phyloP scores from a whole-genome alignment of 495 filamentous ascomycete genomes.

The Aspergillus sclerotioniger region DNA sequence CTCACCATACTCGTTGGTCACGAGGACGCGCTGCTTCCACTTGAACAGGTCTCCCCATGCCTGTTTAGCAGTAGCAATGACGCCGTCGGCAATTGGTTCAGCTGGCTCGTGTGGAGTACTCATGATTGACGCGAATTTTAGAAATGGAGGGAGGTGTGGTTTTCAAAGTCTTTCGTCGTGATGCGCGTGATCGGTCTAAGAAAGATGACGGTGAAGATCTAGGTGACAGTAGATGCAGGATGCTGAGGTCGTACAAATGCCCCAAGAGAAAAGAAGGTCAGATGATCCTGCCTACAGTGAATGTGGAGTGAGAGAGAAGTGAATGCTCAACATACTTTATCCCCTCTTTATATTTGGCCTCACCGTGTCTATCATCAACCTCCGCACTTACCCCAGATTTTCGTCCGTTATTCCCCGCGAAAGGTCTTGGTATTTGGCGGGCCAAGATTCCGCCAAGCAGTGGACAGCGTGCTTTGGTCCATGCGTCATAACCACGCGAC shows the following conservation, averaged over 20 bases:
- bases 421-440: conserved; percentile 17
- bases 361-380: neutral
- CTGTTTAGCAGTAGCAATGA: conserved; percentile 57
- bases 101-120: conserved; percentile 45
- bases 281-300: no score
- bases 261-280: no score
- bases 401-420: conserved; percentile 8
- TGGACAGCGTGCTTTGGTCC: conserved; percentile 18
- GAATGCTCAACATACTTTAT: neutral
- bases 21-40: conserved; percentile 64
- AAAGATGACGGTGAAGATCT: no score
- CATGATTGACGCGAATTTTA: conserved; percentile 6
- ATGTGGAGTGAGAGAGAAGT: neutral
- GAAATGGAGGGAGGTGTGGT: neutral
- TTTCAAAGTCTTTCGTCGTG: neutral
- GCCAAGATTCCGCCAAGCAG: conserved; percentile 24
- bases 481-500: conserved; percentile 11
- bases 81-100: conserved; percentile 58
- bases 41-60: conserved; percentile 60
- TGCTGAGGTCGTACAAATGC: no score
- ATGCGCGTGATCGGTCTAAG: no score
- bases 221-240: no score
- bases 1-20: conserved; percentile 56
- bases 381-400: conserved; percentile 5
- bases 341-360: neutral